phyloP scores from a whole-genome alignment of 2,329 filamentous ascomycete species.

The Clarireedia hainanense region DNA sequence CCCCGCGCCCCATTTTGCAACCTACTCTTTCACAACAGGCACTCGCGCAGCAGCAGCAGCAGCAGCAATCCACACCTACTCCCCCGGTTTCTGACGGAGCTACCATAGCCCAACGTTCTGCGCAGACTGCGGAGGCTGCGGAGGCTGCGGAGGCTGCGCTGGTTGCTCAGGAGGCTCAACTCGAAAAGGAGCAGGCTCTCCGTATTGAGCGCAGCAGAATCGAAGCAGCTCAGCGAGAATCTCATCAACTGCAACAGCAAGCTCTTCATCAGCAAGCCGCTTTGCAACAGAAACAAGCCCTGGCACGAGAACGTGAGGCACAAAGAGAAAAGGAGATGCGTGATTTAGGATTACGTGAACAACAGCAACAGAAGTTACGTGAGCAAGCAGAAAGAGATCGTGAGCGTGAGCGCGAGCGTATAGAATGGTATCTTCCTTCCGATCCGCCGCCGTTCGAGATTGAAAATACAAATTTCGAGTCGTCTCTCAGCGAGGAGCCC shows the following conservation, averaged over 20 bases:
- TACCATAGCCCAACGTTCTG: slow-evolving; percentile 19
- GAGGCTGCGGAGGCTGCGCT: slow-evolving; percentile 9
- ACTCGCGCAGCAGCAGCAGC: not conserved
- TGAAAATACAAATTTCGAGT: too few relatives aligned
- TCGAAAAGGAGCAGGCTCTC: slow-evolving; percentile 24
- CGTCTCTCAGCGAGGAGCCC: too few relatives aligned
- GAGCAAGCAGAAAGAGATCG: not conserved
- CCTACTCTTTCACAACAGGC: slow-evolving; percentile 1
- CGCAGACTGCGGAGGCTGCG: slow-evolving; percentile 11
- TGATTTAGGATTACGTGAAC: slow-evolving; percentile 5
- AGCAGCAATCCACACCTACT: slow-evolving; percentile 10
- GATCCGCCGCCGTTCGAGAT: too few relatives aligned
- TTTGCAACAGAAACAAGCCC: not conserved
- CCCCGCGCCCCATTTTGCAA: slow-evolving; percentile 20
- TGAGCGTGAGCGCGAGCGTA: too few relatives aligned
- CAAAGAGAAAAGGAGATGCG: not conserved
- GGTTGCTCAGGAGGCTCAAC: slow-evolving; percentile 22
- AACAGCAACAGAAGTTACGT: slow-evolving; percentile 3
- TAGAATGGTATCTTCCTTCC: too few relatives aligned
- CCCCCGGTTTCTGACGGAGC: slow-evolving; percentile 7
- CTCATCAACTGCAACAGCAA: not conserved
- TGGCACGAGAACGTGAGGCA: not conserved
- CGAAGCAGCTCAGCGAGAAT: slow-evolving; percentile 19
- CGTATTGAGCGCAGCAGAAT: slow-evolving; percentile 19
- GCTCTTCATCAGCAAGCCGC: not conserved